phyloP scores from a whole-genome alignment of 1,139 yeast genomes.

The Scheffersomyces segobiensis region DNA sequence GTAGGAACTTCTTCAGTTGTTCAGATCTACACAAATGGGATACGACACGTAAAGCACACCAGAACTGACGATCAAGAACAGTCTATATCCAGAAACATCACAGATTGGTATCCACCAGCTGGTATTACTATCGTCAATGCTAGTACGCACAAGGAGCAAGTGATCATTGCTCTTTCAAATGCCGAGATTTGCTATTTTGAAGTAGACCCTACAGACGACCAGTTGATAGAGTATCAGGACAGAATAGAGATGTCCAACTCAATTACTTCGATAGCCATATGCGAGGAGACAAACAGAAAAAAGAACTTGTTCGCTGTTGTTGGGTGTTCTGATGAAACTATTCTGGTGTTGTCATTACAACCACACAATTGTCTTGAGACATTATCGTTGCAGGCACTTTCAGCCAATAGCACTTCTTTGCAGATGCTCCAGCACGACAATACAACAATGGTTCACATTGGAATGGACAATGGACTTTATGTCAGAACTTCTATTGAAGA shows the following conservation, averaged over 20 bases:
- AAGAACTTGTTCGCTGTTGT: slow-evolving; percentile 64
- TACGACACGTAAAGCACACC: slow-evolving; percentile 57
- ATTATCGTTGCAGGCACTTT: slow-evolving; percentile 66
- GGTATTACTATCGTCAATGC: slow-evolving; percentile 66
- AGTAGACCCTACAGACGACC: slow-evolving; percentile 59
- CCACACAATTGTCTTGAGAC: slow-evolving; percentile 63
- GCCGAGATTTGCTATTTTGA: slow-evolving; percentile 83
- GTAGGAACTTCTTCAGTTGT: slow-evolving; percentile 64
- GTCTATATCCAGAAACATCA: slow-evolving; percentile 21
- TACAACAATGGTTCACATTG: slow-evolving; percentile 57
- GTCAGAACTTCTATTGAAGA: slow-evolving; percentile 61
- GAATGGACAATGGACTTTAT: slow-evolving; percentile 81
- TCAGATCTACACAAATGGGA: slow-evolving; percentile 75
- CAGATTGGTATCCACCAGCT: slow-evolving; percentile 85
- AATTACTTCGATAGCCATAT: slow-evolving; percentile 57
- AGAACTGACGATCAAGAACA: slow-evolving; percentile 17
- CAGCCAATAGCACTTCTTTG: slow-evolving; percentile 57
- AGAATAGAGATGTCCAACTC: slow-evolving; percentile 54
- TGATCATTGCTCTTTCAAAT: slow-evolving; percentile 70
- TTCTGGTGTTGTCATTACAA: slow-evolving; percentile 69
- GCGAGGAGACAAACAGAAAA: slow-evolving; percentile 41
- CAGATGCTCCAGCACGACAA: slow-evolving; percentile 29
- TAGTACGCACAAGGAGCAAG: slow-evolving; percentile 64
- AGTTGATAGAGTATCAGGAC: slow-evolving; percentile 69
- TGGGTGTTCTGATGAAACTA: slow-evolving; percentile 70